Base-by-base conservation (phyloP, 2,329 filamentous ascomycete genomes). In the Aureobasidium sp. region DNA sequence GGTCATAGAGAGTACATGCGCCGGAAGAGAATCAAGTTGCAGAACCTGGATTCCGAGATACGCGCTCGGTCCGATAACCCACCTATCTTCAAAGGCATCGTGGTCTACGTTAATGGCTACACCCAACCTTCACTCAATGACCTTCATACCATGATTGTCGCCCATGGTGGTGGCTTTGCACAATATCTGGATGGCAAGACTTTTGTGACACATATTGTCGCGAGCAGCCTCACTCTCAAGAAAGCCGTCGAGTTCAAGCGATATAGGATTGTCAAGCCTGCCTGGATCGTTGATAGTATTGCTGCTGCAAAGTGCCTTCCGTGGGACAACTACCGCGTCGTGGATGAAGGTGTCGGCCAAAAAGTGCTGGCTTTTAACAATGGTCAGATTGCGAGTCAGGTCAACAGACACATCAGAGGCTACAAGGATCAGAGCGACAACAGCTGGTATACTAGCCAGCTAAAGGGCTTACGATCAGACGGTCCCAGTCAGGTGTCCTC, bases 161-260 rank as follows among this genome's bases (percentile, higher is more conserved):
- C 88, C 68, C 86, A 97, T 82, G 94, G 94, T n/a, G 95, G 92
- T 35, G 90, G 89, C 0, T 97, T 96, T 68, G 82, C 97, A 64
- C 94, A 99, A 73, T 97, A 97, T 69, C 79, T 99, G 12, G 92
- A 97, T 73, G 89, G 87, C 40, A 99, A 99, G 77, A 97, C 93
- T 0, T 88, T 89, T 72, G 93, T 91, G 0, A 99, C 95, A 0
- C 93, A 99, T 72, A 96, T 99, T 67, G 91, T 99, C 68, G 92
- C 93, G 3, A 93, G 91, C 58, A 88, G 85, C 59, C 78, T 99
- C 24, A 94, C 94, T 0, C 92, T 91, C 0, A 97, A 97, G 77
- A 99, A 99, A 74, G 85, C 85, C 31, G 84, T 93, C 60, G 94
- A 99, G 66, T 97, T 96, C 70, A 83, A 81, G 60, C 85, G 84